These are phyloP conservation scores for Globisporangium cederbergense DNA, from an alignment of 352 stramenopile genomes.

Conservation along the genomic window DNA sequence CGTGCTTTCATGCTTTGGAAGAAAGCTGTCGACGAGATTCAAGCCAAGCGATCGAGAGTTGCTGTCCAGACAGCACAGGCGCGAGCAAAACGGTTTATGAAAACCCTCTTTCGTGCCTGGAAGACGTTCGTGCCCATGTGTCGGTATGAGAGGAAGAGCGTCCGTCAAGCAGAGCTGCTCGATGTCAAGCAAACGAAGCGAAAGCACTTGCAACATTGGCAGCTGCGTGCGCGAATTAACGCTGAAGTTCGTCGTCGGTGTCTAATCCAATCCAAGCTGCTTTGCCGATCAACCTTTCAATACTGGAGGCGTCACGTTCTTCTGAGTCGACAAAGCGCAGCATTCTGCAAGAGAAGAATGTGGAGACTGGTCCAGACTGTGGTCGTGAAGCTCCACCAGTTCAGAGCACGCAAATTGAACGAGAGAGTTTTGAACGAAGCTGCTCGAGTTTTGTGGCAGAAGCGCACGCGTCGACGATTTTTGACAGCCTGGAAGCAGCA, in stretches of 20 bases:
- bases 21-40: not conserved
- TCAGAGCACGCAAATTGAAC: not conserved
- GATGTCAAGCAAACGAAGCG: not conserved
- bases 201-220: constrained; percentile 1
- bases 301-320: constrained; percentile 1
- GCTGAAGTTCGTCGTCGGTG: constrained; percentile 4
- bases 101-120: constrained; percentile 8
- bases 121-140: constrained; percentile 1
- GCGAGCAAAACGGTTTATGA: not conserved
- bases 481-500: not conserved
- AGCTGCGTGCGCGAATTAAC: not conserved
- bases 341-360: not conserved
- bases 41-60: not conserved
- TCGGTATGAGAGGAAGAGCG: not conserved
- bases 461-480: constrained; percentile 3
- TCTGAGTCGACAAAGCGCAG: not conserved
- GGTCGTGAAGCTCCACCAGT: not conserved
- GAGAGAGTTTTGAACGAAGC: constrained; percentile 9
- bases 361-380: not conserved
- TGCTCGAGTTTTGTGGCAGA: not conserved
- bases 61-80: not conserved
- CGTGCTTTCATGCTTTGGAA: constrained; percentile 15
- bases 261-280: not conserved
- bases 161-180: not conserved
- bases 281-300: not conserved